phyloP scores from a whole-genome alignment of 495 filamentous ascomycete species.

The Glonium stellatum region DNA sequence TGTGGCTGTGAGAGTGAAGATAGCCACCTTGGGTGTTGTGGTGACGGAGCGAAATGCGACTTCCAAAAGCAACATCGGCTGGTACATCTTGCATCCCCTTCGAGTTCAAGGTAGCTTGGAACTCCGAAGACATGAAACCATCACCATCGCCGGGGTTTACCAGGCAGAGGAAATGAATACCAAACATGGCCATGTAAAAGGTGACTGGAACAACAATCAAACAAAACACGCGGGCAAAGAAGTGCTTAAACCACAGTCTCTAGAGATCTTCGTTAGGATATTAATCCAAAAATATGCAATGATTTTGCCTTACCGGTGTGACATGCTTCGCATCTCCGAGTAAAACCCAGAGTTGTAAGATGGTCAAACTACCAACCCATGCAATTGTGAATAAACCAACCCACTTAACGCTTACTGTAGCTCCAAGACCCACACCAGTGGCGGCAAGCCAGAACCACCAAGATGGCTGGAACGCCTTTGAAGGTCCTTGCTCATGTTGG shows the following conservation, averaged over 20 bases:
- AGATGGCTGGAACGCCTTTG: slow-evolving; percentile 71
- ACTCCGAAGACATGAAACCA: slow-evolving; percentile 99
- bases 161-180: slow-evolving; percentile 87
- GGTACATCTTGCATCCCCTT: slow-evolving; percentile 94
- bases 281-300: neutral
- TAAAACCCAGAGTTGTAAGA: slow-evolving; percentile 88
- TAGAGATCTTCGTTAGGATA: slow-evolving; percentile 28
- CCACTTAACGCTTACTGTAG: slow-evolving; percentile 96
- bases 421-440: slow-evolving; percentile 80
- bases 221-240: slow-evolving; percentile 84
- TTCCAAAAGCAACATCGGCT: slow-evolving; percentile 84
- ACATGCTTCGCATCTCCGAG: slow-evolving; percentile 82
- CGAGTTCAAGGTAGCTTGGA: slow-evolving; percentile 93
- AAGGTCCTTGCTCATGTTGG: slow-evolving; percentile 87
- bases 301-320: slow-evolving; percentile 50
- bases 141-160: slow-evolving; percentile 94
- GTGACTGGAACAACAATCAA: slow-evolving; percentile 81
- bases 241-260: slow-evolving; percentile 89
- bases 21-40: slow-evolving; percentile 97
- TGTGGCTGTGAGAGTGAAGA: slow-evolving; percentile 89
- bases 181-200: slow-evolving; percentile 95
- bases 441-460: slow-evolving; percentile 98
- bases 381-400: slow-evolving; percentile 97
- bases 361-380: slow-evolving; percentile 89
- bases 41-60: slow-evolving; percentile 78